Evolutionary conservation across 1,284 basidiomycete species (phyloP), one percentile per base, ranked within the genome.

Genomic region (Polyporus tsugae): DNA sequence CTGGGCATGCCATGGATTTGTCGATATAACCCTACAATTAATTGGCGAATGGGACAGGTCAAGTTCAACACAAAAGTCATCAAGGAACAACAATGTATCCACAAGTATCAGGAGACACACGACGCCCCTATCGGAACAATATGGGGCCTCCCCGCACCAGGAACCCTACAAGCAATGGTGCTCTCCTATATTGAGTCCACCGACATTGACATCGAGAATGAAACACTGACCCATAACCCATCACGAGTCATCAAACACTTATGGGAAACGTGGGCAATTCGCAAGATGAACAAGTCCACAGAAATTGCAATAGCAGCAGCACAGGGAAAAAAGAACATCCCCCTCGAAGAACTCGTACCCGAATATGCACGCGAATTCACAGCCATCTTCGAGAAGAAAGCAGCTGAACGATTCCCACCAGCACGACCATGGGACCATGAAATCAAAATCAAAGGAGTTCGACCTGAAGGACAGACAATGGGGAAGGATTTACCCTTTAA

Each of bases 371-470:
- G 22, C 13, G 63, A 49, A 22, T 58, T 44, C 41, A 9, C 33
- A 38, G 17, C 6, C 2, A n/a, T 64, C 15, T 64, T 64, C 36
- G 63, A 64, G n/a, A 64, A 64, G n/a, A 64, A 64, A 17, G 63
- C 63, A 19, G 55, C 63, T 0, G 55, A 64, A 6, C 53, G 41
- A 4, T 64, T 64, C 33, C 53, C 52, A 2, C 39, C 22, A 19
- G 46, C 53, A 19, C 41, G 33, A n/a, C 42, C 29, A 35, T 58
- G 55, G 63, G 55, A 64, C 19, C 55, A 64, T 59, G 53, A 29
- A 4, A 64, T 49, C n/a, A 10, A 49, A 22, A 5, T 49, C 9
- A 49, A 49, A 49, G 22, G n/a, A 49, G 6, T 49, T 22, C 5
- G 15, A 42, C 11, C 11, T 19, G 17, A 42, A 13, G 0, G 17